Evolutionary conservation across 2,329 filamentous ascomycete species (phyloP).

Genomic region (Colletotrichum lupini): DNA sequence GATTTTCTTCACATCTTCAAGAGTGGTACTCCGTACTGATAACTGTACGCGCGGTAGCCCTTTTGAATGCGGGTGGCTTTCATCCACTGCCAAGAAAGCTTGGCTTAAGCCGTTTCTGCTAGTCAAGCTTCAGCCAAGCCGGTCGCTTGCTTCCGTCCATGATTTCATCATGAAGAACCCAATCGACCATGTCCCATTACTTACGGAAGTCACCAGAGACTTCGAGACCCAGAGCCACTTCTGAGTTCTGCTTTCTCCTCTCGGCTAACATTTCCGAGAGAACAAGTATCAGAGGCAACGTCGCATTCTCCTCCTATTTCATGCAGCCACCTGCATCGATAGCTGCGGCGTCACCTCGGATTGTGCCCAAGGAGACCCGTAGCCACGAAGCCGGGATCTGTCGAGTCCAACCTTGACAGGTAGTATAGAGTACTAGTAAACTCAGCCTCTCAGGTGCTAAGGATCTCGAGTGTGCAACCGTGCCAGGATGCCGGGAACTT

Average conservation of each 20-base stretch:
- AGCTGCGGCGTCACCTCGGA: background rate
- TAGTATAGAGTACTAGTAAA: background rate
- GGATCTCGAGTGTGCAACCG: background rate
- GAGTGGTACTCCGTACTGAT: background rate
- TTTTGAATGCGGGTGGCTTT: background rate
- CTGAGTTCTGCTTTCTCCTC: background rate
- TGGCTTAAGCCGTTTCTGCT: slow-evolving; percentile 3
- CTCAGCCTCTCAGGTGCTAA: background rate
- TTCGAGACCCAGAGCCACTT: background rate
- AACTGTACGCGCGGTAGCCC: background rate
- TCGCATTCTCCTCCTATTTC: slow-evolving; percentile 6
- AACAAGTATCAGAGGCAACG: background rate
- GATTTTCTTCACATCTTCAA: background rate
- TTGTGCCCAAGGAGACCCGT: background rate
- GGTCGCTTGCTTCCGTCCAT: background rate
- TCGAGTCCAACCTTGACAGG: background rate
- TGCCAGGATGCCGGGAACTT: background rate
- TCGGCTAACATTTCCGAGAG: background rate
- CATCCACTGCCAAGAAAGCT: slow-evolving; percentile 9
- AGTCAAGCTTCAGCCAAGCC: slow-evolving; percentile 33
- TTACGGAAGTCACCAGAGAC: background rate
- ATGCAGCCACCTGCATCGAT: background rate
- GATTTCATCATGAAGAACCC: background rate
- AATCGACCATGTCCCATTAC: background rate
- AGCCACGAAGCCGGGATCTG: background rate